phyloP scores from a whole-genome alignment of 163 green algal genomes.

The Coccomyxa subellipsoidea region DNA sequence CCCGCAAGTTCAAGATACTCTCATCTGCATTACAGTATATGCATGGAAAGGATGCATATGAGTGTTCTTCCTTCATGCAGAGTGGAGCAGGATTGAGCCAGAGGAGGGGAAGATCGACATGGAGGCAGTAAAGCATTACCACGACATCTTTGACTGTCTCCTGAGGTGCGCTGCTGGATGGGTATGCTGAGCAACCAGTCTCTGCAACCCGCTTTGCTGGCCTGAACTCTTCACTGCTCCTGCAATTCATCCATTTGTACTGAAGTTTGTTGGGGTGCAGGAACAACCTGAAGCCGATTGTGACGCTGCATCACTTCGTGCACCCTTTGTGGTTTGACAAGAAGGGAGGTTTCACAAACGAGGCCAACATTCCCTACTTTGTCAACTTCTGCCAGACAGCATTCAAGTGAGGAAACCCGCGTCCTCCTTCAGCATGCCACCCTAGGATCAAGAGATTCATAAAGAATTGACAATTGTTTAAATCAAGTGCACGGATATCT shows the following conservation, averaged over 20 bases:
- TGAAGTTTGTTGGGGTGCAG: slow-evolving; percentile 16
- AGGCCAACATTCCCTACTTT: slow-evolving; percentile 65
- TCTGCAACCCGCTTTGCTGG: too few relatives aligned
- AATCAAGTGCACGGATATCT: neutral
- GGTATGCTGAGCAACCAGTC: too few relatives aligned
- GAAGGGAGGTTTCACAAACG: slow-evolving; percentile 58
- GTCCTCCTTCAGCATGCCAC: neutral
- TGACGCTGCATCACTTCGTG: slow-evolving; percentile 85
- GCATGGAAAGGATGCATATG: too few relatives aligned
- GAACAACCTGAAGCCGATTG: slow-evolving; percentile 59
- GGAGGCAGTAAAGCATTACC: slow-evolving; percentile 56
- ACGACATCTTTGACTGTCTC: slow-evolving; percentile 50
- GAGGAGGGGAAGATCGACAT: slow-evolving; percentile 50
- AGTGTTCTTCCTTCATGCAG: slow-evolving; percentile 11
- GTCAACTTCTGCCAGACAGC: slow-evolving; percentile 33
- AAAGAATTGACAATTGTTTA: neutral
- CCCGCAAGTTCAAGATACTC: too few relatives aligned
- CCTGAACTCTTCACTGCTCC: neutral
- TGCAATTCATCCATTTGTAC: neutral
- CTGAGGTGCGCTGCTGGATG: slow-evolving; percentile 27
- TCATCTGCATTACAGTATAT: too few relatives aligned
- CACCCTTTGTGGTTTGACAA: slow-evolving; percentile 82
- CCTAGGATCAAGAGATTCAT: neutral
- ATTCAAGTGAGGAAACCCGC: slow-evolving; percentile 28
- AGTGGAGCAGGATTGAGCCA: slow-evolving; percentile 81